These are phyloP conservation scores for Lipomyces starkeyi DNA, from an alignment of 805 yeast genomes.

Conservation along the genomic window DNA sequence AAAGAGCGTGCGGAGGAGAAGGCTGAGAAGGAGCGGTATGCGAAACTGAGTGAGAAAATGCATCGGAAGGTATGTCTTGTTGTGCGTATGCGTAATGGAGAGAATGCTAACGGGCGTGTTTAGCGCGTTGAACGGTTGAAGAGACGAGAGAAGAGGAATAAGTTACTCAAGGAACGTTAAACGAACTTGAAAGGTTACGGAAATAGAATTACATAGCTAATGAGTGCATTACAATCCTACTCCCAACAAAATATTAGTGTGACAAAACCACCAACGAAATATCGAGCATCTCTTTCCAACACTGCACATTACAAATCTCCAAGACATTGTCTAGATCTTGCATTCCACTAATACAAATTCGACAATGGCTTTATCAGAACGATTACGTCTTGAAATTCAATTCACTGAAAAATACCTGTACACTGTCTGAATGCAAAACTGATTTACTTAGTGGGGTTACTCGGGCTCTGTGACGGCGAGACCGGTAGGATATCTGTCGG, in stretches of 20 bases:
- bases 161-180: constrained; percentile 86
- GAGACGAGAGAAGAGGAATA: constrained; percentile 93
- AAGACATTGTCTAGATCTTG: not conserved
- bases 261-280: not conserved
- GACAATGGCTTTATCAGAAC: not conserved
- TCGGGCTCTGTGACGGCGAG: not conserved
- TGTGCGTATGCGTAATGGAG: not conserved
- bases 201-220: not conserved
- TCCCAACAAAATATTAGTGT: not conserved
- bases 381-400: not conserved
- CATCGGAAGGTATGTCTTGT: constrained; percentile 67
- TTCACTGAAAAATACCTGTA: not conserved
- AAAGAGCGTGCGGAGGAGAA: constrained; percentile 56
- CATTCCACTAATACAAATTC: not conserved
- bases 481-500: constrained; percentile 8
- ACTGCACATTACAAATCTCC: not conserved
- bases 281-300: not conserved
- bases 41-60: constrained; percentile 81
- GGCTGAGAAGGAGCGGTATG: constrained; percentile 89
- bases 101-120: not conserved
- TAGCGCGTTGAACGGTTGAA: constrained; percentile 76
- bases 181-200: not conserved
- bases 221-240: constrained; percentile 2
- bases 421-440: not conserved
- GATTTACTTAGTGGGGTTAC: not conserved